Evolutionary conservation across 805 yeast genomes (phyloP), one percentile per base, ranked within the genome.

Genomic region (Pichia thaimueangensis): DNA sequence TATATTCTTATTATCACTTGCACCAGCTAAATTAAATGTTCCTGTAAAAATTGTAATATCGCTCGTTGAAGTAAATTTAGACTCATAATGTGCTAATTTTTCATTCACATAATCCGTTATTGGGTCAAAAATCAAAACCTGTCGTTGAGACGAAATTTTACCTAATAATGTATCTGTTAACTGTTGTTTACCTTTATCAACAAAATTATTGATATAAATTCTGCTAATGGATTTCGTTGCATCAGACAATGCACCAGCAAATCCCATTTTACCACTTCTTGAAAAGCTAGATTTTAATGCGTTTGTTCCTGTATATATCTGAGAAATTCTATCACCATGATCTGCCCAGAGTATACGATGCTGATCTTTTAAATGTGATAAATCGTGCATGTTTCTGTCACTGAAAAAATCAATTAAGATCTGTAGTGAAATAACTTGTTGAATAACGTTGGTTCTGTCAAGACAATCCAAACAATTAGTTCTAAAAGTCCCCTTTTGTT

Each of bases 281-380:
- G 97, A 86, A 57, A 84, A 93, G 4, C 96, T 87, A 0, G 96
- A 86, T 62, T 93, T 93, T 48, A 93, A 70, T 0, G 99, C 99
- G 47, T 95, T 95, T 0, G 99, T 93, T 23, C 98, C 97, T 0
- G 98, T 91, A 63, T 93, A 93, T 15, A 93, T 91, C 59, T 86
- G 94, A 3, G 96, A 86, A 5, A 93, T 80, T 51, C 87, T 95
- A 62, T 93, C 98, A 43, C 98, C 99, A 61, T 93, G 93, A 60
- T 93, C 96, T 1, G 99, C 99, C 98, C 98, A 93, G 16, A 93
- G 65, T 6, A 85, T 75, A 51, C 89, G 86, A 51, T 89, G 96
- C 42, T 80, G 81, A n/a, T 69, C 63, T 58, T 80, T 72, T 21
- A 86, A 65, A 16, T 80, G 91, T n/a, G 45, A 35, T 20, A 74